Evolutionary conservation across 2,329 filamentous ascomycete genomes (phyloP).

Genomic region (Bipolaris sorokiniana): DNA sequence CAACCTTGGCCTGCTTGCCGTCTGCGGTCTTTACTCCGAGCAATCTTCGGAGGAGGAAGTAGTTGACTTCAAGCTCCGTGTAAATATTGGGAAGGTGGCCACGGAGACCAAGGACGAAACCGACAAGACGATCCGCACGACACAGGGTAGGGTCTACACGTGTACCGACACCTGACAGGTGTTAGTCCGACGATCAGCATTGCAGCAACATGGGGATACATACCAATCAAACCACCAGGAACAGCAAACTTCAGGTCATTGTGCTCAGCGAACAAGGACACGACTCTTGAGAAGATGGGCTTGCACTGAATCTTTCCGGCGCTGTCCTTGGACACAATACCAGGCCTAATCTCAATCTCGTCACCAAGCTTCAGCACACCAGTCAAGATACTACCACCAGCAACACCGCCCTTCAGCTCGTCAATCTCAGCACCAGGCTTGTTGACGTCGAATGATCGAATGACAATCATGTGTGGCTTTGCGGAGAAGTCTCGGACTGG

Average conservation of each 20-base stretch:
- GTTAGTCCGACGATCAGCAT: slow-evolving; percentile 17
- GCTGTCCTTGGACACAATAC: slow-evolving; percentile 95
- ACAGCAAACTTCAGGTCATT: slow-evolving; percentile 99
- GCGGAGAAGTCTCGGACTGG: slow-evolving; percentile 88
- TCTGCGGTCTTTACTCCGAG: slow-evolving; percentile 97
- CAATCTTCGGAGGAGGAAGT: slow-evolving; percentile 92
- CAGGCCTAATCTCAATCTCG: slow-evolving; percentile 98
- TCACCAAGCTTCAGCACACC: slow-evolving; percentile 97
- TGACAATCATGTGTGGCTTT: slow-evolving; percentile 98
- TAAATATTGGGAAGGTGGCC: slow-evolving; percentile 95
- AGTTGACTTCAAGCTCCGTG: slow-evolving; percentile 96
- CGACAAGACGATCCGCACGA: slow-evolving; percentile 97
- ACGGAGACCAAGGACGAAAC: slow-evolving; percentile 94
- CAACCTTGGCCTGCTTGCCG: slow-evolving; percentile 99
- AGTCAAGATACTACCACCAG: slow-evolving; percentile 93
- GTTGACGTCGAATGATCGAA: slow-evolving; percentile 99
- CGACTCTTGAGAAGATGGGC: slow-evolving; percentile 93
- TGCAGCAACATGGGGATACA: slow-evolving; percentile 8
- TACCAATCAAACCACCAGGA: slow-evolving; percentile 88
- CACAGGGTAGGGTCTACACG: slow-evolving; percentile 97
- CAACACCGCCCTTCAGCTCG: slow-evolving; percentile 97
- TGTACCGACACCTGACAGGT: slow-evolving; percentile 78
- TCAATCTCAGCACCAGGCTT: slow-evolving; percentile 99
- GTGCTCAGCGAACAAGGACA: slow-evolving; percentile 94
- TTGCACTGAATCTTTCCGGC: slow-evolving; percentile 94